Base-by-base conservation (phyloP, 2,329 filamentous ascomycete species). In the Colletotrichum spinosum region DNA sequence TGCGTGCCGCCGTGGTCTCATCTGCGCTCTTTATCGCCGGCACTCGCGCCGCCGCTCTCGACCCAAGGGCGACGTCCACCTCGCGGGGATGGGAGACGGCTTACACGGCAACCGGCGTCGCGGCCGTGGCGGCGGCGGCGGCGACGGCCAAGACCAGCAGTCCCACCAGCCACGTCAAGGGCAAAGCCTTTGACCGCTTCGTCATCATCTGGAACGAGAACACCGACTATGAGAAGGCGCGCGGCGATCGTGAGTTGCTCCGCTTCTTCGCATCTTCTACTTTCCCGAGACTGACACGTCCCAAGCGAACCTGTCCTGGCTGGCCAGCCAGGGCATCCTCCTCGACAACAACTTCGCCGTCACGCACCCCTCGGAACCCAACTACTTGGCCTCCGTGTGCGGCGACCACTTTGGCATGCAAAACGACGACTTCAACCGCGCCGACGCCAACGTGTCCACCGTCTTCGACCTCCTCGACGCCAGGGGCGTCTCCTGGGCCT, bases 171-270 rank as follows among this genome's bases (percentile, higher is more conserved):
- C 15, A 17, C 15, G 15, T 17, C 15, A 17, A 17, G 73, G 92
- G 92, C 67, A 88, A 90, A 73, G 88, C 84, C 0, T 94, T 94
- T 73, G 86, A 93, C 73, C 88, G 92, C 13, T 86, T 92, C 67
- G 88, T 88, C 60, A 86, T 88, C 62, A 88, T 94, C 76, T 94
- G 90, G 89, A 83, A 93, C 52, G 92, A 94, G 80, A 94, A 94
- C 75, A 92, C 89, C 53, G 84, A 89, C 76, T 94, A 86, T 69
- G 83, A 87, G 56, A 85, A 88, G 72, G 88, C 91, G 15, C 15
- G 15, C 15, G 15, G 15, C 15, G 15, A 17, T 17, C 15, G 15
- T 17, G 2, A 17, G 15, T 17, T 2, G 15, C 15, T 17, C 15
- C 15, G 15, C 15, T 17, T 17, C 15, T 17, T 17, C 15, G 15